Evolutionary conservation across 495 filamentous ascomycete genomes (phyloP).

Genomic region (Annulohypoxylon nitens): DNA sequence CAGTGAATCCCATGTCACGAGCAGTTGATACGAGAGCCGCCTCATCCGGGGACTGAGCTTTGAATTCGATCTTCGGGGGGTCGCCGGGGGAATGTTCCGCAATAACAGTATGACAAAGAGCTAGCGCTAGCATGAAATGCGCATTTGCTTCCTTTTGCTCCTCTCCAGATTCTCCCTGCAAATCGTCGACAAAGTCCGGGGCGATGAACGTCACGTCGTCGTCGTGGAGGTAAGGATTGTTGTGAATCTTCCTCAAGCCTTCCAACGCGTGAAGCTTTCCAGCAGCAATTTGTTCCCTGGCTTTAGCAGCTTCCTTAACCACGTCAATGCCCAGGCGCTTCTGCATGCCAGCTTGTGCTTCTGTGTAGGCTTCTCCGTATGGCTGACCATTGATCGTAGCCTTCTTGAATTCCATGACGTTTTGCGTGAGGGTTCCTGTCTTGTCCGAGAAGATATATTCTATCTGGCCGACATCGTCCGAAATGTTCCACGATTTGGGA

Average conservation of each 20-base stretch:
- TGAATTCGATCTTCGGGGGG: conserved; percentile 92
- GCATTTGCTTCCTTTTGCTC: conserved; percentile 82
- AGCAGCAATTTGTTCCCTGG: conserved; percentile 81
- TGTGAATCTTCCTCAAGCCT: conserved; percentile 78
- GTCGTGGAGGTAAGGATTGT: conserved; percentile 92
- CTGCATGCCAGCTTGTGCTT: conserved; percentile 95
- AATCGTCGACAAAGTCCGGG: conserved; percentile 85
- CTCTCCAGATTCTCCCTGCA: conserved; percentile 80
- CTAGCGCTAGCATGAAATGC: conserved; percentile 94
- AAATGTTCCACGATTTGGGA: conserved; percentile 99
- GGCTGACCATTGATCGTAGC: conserved; percentile 91
- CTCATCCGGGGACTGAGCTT: conserved; percentile 97
- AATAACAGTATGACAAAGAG: conserved; percentile 96
- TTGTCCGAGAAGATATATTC: conserved; percentile 99
- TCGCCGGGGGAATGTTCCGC: conserved; percentile 90
- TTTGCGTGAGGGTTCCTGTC: conserved; percentile 97
- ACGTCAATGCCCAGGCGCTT: conserved; percentile 88
- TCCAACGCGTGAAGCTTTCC: conserved; percentile 79
- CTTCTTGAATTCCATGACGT: conserved; percentile 99
- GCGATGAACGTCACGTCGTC: conserved; percentile 93
- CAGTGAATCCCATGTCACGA: conserved; percentile 95
- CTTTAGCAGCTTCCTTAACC: conserved; percentile 79
- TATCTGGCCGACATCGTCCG: conserved; percentile 97
- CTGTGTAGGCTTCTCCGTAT: conserved; percentile 97
- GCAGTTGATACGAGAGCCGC: conserved; percentile 95